Base-by-base conservation (phyloP, 164 flowering plant species). In the Vitis rupestris region DNA sequence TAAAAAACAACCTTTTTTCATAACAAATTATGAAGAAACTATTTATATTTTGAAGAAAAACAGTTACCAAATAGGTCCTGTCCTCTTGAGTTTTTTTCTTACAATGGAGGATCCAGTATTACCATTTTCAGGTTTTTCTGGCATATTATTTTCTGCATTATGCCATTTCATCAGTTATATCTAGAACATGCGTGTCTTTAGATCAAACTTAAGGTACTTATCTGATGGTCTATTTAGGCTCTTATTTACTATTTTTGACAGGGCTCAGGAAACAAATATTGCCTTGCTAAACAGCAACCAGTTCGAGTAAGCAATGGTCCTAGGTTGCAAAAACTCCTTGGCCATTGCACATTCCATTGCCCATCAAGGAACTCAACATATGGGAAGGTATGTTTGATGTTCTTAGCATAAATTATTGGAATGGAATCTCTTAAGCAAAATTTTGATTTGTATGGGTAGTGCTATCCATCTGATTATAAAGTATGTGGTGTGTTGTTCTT, bases 321-420 rank as follows among this genome's bases (percentile, higher is more conserved):
- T 58, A 0, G 7, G 44, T 37, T 3, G 44, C 70, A 52, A 64
- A 76, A 74, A 50, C 61, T 62, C 57, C 77, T 70, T 59, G 57
- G 73, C 64, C 63, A 70, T 30, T 23, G 11, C 31, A 30, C 15
- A 16, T 65, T 67, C 54, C 50, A 58, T 47, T 67, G 67, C 31
- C 66, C 74, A 4, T 61, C 72, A 59, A 75, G 73, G 60, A 59
- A 61, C 14, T 55, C 67, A 31, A 70, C 65, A 62, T 15, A 76
- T 63, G 70, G 69, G 57, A 82, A 70, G 87, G 94, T 87, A 81
- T 78, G 78, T 57, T 64, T 62, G 54, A 48, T 23, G 52, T 59
- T 54, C 67, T 16, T 70, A 30, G 50, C 50, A 63, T 50, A 10
- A 50, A 49, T 47, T 30, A 50, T 16, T 56, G 47, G 70, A 69